Conservation (phyloP, 2,329 filamentous ascomycete species). For the Ceratocystis destructans region DNA sequence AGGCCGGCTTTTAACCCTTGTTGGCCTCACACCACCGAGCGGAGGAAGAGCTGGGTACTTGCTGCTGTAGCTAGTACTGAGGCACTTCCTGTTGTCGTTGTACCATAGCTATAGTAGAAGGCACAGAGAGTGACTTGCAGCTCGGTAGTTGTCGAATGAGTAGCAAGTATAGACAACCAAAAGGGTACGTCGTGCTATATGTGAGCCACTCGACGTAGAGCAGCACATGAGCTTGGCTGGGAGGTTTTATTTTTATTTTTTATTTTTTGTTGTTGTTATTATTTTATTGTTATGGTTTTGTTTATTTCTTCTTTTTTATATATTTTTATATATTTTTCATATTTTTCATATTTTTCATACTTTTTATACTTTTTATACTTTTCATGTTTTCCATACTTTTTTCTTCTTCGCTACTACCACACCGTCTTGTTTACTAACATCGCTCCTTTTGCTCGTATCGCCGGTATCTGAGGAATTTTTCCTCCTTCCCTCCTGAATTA, state of each 20-base stretch:
- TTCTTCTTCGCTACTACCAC: no score
- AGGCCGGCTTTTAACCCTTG: background rate
- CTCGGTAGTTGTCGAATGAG: slow-evolving; percentile 1
- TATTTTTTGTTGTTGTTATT: no score
- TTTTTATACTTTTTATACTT: no score
- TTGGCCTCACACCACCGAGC: background rate
- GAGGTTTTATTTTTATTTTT: no score
- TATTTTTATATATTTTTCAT: no score
- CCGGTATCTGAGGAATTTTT: background rate
- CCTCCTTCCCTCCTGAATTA: background rate
- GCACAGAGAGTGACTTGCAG: background rate
- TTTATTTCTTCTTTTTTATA: no score
- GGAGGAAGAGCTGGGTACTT: background rate
- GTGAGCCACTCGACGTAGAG: background rate
- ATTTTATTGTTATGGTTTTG: no score
- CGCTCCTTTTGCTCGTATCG: background rate
- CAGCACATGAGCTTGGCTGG: no score
- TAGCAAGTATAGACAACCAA: background rate
- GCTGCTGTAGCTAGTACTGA: background rate
- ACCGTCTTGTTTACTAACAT: no score
- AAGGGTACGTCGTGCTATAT: background rate
- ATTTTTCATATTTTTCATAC: no score
- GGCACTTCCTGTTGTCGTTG: background rate
- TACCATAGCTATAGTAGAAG: background rate
- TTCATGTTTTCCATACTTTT: no score